phyloP scores from a whole-genome alignment of 2,329 filamentous ascomycete genomes.

The Fusarium sp. region DNA sequence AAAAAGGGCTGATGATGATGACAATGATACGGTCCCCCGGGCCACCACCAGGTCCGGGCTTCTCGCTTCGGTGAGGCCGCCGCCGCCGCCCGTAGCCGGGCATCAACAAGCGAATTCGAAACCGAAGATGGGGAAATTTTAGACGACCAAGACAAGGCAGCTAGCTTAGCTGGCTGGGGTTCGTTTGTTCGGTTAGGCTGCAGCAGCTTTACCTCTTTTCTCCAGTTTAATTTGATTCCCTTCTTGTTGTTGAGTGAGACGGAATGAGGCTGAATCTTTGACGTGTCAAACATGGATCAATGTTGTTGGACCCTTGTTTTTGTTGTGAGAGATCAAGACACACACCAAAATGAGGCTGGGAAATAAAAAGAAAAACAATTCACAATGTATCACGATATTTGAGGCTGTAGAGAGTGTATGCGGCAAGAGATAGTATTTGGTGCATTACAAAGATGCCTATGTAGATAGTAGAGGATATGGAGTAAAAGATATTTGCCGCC shows the following conservation, averaged over 20 bases:
- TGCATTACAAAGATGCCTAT: conserved; percentile 9
- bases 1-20: conserved; percentile 5
- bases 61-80: conserved; percentile 22
- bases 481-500: conserved; percentile 20
- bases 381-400: not conserved
- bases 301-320: conserved; percentile 4
- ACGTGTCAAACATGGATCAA: not conserved
- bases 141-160: not conserved
- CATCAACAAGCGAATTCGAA: not conserved
- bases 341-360: conserved; percentile 9
- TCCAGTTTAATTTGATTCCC: not conserved
- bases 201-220: not conserved
- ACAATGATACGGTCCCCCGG: conserved; percentile 3
- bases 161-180: not conserved
- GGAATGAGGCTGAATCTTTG: conserved; percentile 25
- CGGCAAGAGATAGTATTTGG: conserved; percentile 24
- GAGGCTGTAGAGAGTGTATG: conserved; percentile 22
- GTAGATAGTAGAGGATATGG: conserved; percentile 12
- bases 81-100: not conserved
- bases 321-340: not conserved
- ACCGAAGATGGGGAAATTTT: not conserved
- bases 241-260: conserved; percentile 10
- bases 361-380: not conserved
- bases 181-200: not conserved
- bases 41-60: not conserved